A percentile compares a stretch with the other conserved stretches of the same genome.
These are phyloP conservation scores for Yarrowia bubula DNA, from an alignment of 805 yeast genomes.

Conservation along the genomic window DNA sequence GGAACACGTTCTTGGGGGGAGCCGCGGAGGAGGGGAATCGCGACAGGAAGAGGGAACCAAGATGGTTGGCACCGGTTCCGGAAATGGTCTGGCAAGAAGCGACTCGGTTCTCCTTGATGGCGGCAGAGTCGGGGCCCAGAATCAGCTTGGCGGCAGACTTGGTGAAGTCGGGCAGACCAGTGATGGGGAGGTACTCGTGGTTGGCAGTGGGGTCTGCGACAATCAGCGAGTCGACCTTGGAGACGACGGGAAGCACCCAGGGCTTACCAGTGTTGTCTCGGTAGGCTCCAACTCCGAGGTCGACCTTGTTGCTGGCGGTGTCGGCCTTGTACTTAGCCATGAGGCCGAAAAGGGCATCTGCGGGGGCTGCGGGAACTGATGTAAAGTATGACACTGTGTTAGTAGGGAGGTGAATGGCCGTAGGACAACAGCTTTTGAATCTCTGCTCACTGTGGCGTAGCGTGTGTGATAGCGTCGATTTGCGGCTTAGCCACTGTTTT, in stretches of 20 bases:
- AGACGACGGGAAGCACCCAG: conserved; percentile 77
- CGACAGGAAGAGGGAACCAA: conserved; percentile 71
- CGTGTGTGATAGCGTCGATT: not conserved
- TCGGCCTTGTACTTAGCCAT: conserved; percentile 73
- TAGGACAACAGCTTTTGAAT: too few species aligned
- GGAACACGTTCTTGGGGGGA: conserved; percentile 29
- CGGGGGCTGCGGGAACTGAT: conserved; percentile 58
- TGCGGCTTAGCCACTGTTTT: not conserved
- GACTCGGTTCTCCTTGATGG: conserved; percentile 50
- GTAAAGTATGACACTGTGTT: conserved; percentile 32
- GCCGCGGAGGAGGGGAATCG: conserved; percentile 47
- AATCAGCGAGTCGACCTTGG: conserved; percentile 61
- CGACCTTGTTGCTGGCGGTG: conserved; percentile 46
- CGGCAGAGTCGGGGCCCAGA: conserved; percentile 60
- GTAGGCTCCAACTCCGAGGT: conserved; percentile 85
- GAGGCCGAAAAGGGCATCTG: conserved; percentile 81
- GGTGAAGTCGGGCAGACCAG: conserved; percentile 69
- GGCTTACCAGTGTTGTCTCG: conserved; percentile 86
- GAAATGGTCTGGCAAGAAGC: conserved; percentile 74
- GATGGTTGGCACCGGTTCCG: conserved; percentile 89
- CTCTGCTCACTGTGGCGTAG: not conserved
- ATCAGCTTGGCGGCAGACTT: conserved; percentile 65
- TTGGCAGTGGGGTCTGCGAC: conserved; percentile 64
- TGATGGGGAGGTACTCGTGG: conserved; percentile 86
- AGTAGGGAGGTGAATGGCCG: not conserved